Percentiles rank a stretch among this genome's conserved stretches.
These are phyloP conservation scores for Fusarium sp. DNA, from an alignment of 2,329 filamentous ascomycete genomes.

Conservation along the genomic window DNA sequence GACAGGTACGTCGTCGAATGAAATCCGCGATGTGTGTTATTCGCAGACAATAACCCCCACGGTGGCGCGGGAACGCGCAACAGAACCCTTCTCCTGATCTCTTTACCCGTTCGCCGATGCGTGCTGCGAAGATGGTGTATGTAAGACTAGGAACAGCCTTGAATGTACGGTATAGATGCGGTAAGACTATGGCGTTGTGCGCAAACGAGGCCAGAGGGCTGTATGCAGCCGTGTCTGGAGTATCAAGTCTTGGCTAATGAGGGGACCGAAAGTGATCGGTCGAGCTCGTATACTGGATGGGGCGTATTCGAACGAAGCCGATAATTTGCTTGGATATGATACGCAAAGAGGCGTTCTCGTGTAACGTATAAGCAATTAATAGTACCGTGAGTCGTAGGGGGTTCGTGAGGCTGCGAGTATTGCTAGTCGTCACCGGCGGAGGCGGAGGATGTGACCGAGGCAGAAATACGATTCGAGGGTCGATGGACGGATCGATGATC, in stretches of 20 bases:
- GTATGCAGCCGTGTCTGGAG: constrained; percentile 44
- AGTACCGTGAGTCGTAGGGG: constrained; percentile 23
- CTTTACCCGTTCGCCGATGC: constrained; percentile 28
- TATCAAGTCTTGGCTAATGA: constrained; percentile 40
- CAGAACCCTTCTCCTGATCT: constrained; percentile 30
- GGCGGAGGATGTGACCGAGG: constrained; percentile 25
- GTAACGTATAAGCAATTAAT: constrained; percentile 43
- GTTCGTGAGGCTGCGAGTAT: constrained; percentile 38
- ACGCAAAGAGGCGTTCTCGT: constrained; percentile 45
- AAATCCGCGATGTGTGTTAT: constrained; percentile 28
- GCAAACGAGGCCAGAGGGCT: constrained; percentile 37
- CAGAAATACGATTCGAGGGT: constrained; percentile 35
- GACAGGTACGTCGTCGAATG: constrained; percentile 42
- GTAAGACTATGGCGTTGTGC: constrained; percentile 41
- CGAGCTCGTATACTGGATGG: constrained; percentile 50
- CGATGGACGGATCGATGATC: constrained; percentile 29
- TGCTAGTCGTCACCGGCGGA: constrained; percentile 39
- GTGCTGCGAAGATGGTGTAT: constrained; percentile 34
- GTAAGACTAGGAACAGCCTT: constrained; percentile 24
- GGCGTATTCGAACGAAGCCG: constrained; percentile 39
- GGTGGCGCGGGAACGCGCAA: constrained; percentile 39
- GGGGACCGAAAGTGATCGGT: constrained; percentile 44
- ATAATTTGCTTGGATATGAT: constrained; percentile 41
- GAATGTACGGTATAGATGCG: constrained; percentile 33
- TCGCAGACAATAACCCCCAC: constrained; percentile 39